phyloP scores from a whole-genome alignment of 139 green algal species.

The Chlamydomonas sp. region DNA sequence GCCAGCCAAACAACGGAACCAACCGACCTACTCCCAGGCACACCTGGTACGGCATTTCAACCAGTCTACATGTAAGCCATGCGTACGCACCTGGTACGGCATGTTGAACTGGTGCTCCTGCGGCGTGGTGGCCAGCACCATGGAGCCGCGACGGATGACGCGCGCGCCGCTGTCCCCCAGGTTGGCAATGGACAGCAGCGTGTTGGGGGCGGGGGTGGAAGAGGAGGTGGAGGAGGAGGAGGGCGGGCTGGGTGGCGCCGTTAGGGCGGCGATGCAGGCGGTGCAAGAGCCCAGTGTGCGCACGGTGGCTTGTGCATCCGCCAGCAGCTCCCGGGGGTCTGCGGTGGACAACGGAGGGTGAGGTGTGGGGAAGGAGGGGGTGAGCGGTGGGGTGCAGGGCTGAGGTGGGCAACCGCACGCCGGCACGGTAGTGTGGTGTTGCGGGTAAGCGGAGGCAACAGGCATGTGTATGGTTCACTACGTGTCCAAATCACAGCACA shows the following conservation, averaged over 20 bases:
- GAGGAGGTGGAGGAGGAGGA: not conserved
- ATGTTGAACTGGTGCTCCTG: slow-evolving; percentile 98
- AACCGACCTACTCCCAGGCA: too few species aligned
- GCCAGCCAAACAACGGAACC: too few species aligned
- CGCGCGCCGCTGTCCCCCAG: slow-evolving; percentile 82
- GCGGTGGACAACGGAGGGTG: not conserved
- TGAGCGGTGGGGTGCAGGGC: not conserved
- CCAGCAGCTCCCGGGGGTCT: slow-evolving; percentile 41
- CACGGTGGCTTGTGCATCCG: slow-evolving; percentile 48
- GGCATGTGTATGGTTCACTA: too few species aligned
- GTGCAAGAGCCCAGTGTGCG: slow-evolving; percentile 59
- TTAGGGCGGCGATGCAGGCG: slow-evolving; percentile 50
- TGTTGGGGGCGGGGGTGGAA: not conserved
- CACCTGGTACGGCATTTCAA: too few species aligned
- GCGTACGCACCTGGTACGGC: slow-evolving; percentile 79
- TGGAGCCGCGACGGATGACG: slow-evolving; percentile 67
- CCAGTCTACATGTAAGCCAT: too few species aligned
- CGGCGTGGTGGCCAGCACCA: slow-evolving; percentile 66
- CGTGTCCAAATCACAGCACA: too few species aligned
- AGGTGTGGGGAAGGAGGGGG: too few species aligned
- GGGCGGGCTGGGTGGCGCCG: not conserved
- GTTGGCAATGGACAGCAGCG: slow-evolving; percentile 62
- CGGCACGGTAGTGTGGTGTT: too few species aligned
- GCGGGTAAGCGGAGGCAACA: too few species aligned
- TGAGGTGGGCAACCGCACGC: not conserved